phyloP scores from a whole-genome alignment of 2,329 filamentous ascomycete species.

The Fusarium mangiferae region DNA sequence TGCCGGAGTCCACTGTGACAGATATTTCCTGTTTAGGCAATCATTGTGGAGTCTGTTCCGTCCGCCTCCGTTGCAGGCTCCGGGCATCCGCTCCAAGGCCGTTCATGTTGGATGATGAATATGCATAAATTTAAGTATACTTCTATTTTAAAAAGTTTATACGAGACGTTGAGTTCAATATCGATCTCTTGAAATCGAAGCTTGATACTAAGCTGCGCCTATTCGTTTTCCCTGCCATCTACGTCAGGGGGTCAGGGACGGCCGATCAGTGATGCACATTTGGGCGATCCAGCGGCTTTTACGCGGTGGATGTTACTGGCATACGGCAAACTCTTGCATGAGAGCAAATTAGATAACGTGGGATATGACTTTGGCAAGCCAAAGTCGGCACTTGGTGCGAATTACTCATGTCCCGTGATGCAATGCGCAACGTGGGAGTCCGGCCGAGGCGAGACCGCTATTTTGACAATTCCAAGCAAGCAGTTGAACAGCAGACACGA shows the following conservation, averaged over 20 bases:
- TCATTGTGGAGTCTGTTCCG: slow-evolving; percentile 13
- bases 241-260: slow-evolving; percentile 26
- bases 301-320: slow-evolving; percentile 16
- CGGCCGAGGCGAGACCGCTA: slow-evolving; percentile 12
- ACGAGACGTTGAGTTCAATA: not conserved
- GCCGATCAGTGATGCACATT: slow-evolving; percentile 27
- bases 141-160: not conserved
- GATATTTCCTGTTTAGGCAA: slow-evolving; percentile 34
- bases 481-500: slow-evolving; percentile 44
- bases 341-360: not conserved
- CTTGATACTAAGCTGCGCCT: not conserved
- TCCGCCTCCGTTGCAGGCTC: slow-evolving; percentile 17
- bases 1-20: not conserved
- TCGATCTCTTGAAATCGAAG: not conserved
- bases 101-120: not conserved
- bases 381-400: not conserved
- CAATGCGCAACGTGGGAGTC: slow-evolving; percentile 30
- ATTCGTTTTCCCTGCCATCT: slow-evolving; percentile 7
- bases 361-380: not conserved
- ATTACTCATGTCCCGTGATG: slow-evolving; percentile 24
- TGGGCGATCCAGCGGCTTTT: slow-evolving; percentile 31
- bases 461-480: slow-evolving; percentile 7
- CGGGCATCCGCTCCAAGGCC: slow-evolving; percentile 2
- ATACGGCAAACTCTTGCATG: not conserved
- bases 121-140: not conserved